Percentiles rank a stretch among this genome's conserved stretches.
These are phyloP conservation scores for Theileria annulata DNA, from an alignment of 169 alveolate species.

Conservation along the genomic window DNA sequence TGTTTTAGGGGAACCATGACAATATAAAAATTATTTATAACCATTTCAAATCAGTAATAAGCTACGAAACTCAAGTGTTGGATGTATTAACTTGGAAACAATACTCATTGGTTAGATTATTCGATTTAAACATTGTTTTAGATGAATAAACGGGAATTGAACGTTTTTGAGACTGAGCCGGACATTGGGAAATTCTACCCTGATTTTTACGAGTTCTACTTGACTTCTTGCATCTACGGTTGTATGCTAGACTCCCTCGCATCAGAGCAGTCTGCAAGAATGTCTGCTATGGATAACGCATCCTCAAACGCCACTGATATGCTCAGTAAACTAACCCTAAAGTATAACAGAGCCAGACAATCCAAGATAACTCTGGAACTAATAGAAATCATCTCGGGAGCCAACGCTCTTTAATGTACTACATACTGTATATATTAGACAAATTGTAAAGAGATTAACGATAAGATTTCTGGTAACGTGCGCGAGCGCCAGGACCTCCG, in stretches of 20 bases:
- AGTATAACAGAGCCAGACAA: constrained; percentile 84
- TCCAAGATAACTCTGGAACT: constrained; percentile 92
- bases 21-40: constrained; percentile 74
- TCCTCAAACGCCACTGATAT: constrained; percentile 85
- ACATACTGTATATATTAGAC: neutral
- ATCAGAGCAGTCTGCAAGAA: constrained; percentile 84
- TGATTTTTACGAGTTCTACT: constrained; percentile 75
- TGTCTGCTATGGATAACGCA: constrained; percentile 89
- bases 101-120: constrained; percentile 46
- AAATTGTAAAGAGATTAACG: constrained; percentile 79
- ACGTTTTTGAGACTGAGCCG: constrained; percentile 76
- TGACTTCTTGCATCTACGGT: constrained; percentile 72
- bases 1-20: constrained; percentile 74
- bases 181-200: constrained; percentile 70
- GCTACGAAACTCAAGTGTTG: constrained; percentile 79
- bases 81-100: constrained; percentile 72
- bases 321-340: constrained; percentile 73
- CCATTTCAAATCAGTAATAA: constrained; percentile 82
- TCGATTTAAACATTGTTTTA: neutral
- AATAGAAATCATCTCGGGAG: constrained; percentile 93
- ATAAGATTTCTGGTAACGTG: constrained; percentile 97
- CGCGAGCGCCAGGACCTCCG: constrained; percentile 99
- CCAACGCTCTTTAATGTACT: constrained; percentile 80
- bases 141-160: constrained; percentile 72
- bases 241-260: constrained; percentile 76